These are phyloP conservation scores for Tuber magnatum DNA, from an alignment of 495 filamentous ascomycete species.

Conservation along the genomic window DNA sequence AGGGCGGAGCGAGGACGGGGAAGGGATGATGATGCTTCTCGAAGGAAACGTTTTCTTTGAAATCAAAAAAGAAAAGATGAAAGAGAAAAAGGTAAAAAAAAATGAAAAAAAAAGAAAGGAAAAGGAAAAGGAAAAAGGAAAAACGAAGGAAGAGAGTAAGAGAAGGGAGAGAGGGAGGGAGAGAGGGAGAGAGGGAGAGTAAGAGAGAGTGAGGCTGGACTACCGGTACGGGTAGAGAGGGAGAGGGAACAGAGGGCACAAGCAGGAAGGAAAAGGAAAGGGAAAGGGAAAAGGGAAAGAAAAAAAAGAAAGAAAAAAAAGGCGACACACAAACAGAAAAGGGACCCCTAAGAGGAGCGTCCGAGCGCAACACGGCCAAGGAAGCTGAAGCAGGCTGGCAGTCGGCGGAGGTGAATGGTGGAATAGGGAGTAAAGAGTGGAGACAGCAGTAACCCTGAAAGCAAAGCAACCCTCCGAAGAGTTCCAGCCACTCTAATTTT, in stretches of 20 bases:
- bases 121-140: constrained; percentile 4
- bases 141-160: not conserved
- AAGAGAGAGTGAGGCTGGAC: not conserved
- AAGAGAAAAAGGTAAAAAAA: constrained; percentile 26
- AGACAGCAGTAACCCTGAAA: not conserved
- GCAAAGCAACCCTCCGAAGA: not conserved
- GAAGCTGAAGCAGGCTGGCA: not conserved
- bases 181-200: not conserved
- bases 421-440: not conserved
- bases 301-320: not conserved
- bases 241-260: not conserved
- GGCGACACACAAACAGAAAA: not conserved
- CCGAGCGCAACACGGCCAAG: not conserved
- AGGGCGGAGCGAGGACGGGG: not conserved
- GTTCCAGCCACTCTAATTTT: not conserved
- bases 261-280: not conserved
- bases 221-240: not conserved
- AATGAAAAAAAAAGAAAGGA: constrained; percentile 23
- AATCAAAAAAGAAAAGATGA: constrained; percentile 27
- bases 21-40: constrained; percentile 29
- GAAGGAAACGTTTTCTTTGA: constrained; percentile 12
- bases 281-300: not conserved
- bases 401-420: not conserved
- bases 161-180: not conserved
- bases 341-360: not conserved